phyloP scores from a whole-genome alignment of 2,329 filamentous ascomycete genomes.

The Trichoderma polysporum region DNA sequence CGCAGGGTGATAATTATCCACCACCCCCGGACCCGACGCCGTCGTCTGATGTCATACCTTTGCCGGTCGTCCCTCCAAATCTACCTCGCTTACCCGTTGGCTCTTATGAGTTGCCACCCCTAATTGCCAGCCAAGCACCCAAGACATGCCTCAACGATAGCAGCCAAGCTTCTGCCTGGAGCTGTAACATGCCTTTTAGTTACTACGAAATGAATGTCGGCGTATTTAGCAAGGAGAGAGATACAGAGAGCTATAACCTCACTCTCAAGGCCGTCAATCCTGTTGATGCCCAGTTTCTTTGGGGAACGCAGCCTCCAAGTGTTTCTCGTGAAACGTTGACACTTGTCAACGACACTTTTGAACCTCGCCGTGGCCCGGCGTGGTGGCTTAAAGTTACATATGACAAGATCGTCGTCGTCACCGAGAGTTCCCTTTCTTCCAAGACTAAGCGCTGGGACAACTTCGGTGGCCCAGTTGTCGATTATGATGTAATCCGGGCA shows the following conservation, averaged over 20 bases:
- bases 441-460: slow-evolving; percentile 31
- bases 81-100: slow-evolving; percentile 56
- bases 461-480: slow-evolving; percentile 21
- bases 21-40: slow-evolving; percentile 36
- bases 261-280: slow-evolving; percentile 40
- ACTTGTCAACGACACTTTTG: slow-evolving; percentile 54
- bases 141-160: slow-evolving; percentile 58
- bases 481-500: slow-evolving; percentile 30
- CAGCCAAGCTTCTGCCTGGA: slow-evolving; percentile 60
- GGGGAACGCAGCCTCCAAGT: slow-evolving; percentile 54
- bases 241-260: slow-evolving; percentile 42
- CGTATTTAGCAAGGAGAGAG: slow-evolving; percentile 28
- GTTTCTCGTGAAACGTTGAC: slow-evolving; percentile 42
- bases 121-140: slow-evolving; percentile 50
- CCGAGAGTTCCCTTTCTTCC: slow-evolving; percentile 39
- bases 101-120: slow-evolving; percentile 54
- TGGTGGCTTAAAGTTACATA: slow-evolving; percentile 54
- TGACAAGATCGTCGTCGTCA: slow-evolving; percentile 57
- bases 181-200: slow-evolving; percentile 54
- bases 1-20: slow-evolving; percentile 20
- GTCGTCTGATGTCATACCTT: slow-evolving; percentile 48
- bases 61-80: slow-evolving; percentile 50
- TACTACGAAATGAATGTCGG: slow-evolving; percentile 46
- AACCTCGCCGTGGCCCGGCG: slow-evolving; percentile 51
- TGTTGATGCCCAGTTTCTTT: slow-evolving; percentile 45